Evolutionary conservation across 495 filamentous ascomycete species (phyloP), one percentile per base, ranked within the genome.

Genomic region (Lasiosphaeris hirsuta): DNA sequence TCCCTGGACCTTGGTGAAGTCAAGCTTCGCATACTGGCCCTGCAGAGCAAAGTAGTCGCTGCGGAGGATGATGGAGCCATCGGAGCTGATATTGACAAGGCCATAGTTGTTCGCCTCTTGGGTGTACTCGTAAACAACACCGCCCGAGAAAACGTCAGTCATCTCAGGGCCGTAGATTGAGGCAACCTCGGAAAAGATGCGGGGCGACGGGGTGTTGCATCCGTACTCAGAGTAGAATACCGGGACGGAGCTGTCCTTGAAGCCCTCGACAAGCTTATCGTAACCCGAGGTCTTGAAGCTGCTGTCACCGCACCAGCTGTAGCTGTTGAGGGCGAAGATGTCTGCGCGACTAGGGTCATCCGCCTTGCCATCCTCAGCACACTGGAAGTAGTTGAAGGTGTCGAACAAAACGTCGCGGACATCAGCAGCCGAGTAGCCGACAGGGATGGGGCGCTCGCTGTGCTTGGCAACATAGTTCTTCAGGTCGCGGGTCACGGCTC

Each of bases 141-240:
- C 93, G 57, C 93, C 93, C 19, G 87, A 89, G 73, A 97, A 86
- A 37, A 85, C 76, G 55, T 75, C 73, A 19, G 83, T 87, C 90
- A 97, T 96, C 50, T 94, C 70, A 23, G 77, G 60, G 55, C 90
- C 82, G 72, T 97, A 96, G 63, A 97, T 79, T 42, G 86, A 81
- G 52, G 74, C 73, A 13, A 96, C 87, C 71, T 97, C 93, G 58
- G 83, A 84, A 78, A 96, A 97, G 59, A 83, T 61, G 66, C 94
- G 89, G 14, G 93, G 92, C 38, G 75, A 72, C 33, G 86, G 84
- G 19, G 81, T 75, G 80, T 96, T 97, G 82, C 94, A 98, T 59
- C 94, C 94, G 58, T 89, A 97, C 74, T 98, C 94, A 63, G 89
- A 93, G 80, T 95, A 96, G 84, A 97, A 96, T 53, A 97, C 82